Percentiles rank a stretch among this genome's conserved stretches.
Conservation (phyloP, 2,329 filamentous ascomycete species). For the Rutstroemia sydowiana region DNA sequence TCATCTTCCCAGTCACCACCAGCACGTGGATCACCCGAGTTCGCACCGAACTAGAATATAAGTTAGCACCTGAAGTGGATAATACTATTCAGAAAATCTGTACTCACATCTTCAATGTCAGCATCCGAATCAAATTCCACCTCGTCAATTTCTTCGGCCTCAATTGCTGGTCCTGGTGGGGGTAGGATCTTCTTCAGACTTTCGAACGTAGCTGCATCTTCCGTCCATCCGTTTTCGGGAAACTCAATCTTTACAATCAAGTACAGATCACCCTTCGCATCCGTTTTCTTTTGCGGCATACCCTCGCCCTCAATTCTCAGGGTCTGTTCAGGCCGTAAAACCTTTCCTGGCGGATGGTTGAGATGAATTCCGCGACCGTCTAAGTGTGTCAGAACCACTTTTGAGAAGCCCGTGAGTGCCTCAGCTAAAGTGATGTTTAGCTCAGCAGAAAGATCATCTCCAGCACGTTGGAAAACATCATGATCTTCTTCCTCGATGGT, state of each 20-base stretch:
- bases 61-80: slow-evolving; percentile 24
- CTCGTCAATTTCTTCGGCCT: slow-evolving; percentile 67
- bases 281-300: slow-evolving; percentile 87
- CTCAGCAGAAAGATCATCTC: slow-evolving; percentile 75
- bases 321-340: slow-evolving; percentile 76
- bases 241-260: slow-evolving; percentile 81
- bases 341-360: slow-evolving; percentile 69
- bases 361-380: slow-evolving; percentile 87
- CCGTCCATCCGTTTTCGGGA: slow-evolving; percentile 78
- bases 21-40: slow-evolving; percentile 59
- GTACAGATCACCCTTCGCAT: slow-evolving; percentile 79
- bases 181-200: slow-evolving; percentile 72
- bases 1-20: slow-evolving; percentile 64
- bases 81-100: neutral
- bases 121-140: slow-evolving; percentile 79
- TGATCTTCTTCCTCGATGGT: slow-evolving; percentile 76
- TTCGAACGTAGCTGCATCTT: slow-evolving; percentile 62
- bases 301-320: slow-evolving; percentile 84
- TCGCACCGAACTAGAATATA: slow-evolving; percentile 56
- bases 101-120: slow-evolving; percentile 67
- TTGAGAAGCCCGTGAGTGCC: slow-evolving; percentile 79
- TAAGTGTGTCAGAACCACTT: slow-evolving; percentile 84
- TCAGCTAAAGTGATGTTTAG: slow-evolving; percentile 77
- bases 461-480: slow-evolving; percentile 72
- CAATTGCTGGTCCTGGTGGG: slow-evolving; percentile 48